These are phyloP conservation scores for Diaporthe sp. DNA, from an alignment of 2,329 filamentous ascomycete species.

Conservation along the genomic window DNA sequence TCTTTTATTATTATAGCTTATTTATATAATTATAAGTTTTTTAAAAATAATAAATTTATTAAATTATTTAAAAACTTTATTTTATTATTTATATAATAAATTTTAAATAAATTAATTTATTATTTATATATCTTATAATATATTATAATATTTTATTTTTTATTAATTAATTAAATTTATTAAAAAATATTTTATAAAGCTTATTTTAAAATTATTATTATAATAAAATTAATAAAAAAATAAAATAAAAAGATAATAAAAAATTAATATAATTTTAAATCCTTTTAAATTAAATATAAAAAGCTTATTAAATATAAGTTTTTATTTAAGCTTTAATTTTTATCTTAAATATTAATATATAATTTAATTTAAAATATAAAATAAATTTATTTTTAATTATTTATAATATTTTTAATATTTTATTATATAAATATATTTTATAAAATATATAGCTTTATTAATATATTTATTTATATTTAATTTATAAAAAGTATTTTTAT, in stretches of 20 bases:
- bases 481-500: background rate
- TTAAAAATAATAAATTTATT: background rate
- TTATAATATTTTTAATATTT: background rate
- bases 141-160: background rate
- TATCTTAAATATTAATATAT: background rate
- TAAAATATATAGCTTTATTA: background rate
- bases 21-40: no score
- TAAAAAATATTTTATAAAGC: no score
- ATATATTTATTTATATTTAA: background rate
- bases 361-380: background rate
- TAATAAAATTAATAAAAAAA: no score
- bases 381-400: background rate
- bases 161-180: no score
- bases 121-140: background rate
- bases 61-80: background rate
- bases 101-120: background rate
- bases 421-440: background rate
- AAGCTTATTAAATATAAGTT: no score
- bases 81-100: background rate
- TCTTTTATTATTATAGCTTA: no score
- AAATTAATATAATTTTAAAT: no score
- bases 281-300: no score
- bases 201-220: no score
- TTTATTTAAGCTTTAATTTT: no score
- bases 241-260: no score